A percentile compares a stretch with the other conserved stretches of the same genome.
phyloP scores from a whole-genome alignment of 2,329 filamentous ascomycete species.

The Fusarium marasasianum region DNA sequence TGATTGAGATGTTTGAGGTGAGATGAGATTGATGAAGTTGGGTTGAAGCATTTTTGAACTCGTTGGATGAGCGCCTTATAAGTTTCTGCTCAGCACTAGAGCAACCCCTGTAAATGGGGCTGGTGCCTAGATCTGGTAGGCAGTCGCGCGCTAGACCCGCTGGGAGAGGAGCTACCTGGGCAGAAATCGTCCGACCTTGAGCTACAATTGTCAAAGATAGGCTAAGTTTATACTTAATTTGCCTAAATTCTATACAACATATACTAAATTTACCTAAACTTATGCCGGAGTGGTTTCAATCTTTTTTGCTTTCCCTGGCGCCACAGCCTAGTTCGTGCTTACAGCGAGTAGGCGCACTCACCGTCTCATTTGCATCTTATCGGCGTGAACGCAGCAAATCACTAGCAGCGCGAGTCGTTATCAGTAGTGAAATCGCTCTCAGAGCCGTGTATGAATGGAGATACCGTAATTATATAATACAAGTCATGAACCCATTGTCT shows the following conservation, averaged over 20 bases:
- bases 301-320: neutral
- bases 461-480: neutral
- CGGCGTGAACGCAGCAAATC: fast-evolving
- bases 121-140: neutral
- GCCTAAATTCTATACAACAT: neutral
- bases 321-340: neutral
- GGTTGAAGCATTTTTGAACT: neutral
- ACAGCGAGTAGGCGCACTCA: too few species aligned
- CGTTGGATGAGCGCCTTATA: neutral
- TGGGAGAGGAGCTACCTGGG: neutral
- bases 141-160: neutral
- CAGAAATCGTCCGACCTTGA: neutral
- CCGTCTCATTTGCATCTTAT: too few species aligned
- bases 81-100: neutral
- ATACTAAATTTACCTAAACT: fast-evolving
- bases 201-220: neutral
- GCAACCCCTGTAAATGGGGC: neutral
- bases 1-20: neutral
- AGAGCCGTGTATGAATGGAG: neutral
- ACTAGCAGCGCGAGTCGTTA: fast-evolving
- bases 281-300: neutral
- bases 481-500: neutral
- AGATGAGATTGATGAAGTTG: neutral
- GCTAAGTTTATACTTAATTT: neutral
- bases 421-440: neutral